phyloP scores from a whole-genome alignment of 129 eudicot genomes.

The Arctium minus region DNA sequence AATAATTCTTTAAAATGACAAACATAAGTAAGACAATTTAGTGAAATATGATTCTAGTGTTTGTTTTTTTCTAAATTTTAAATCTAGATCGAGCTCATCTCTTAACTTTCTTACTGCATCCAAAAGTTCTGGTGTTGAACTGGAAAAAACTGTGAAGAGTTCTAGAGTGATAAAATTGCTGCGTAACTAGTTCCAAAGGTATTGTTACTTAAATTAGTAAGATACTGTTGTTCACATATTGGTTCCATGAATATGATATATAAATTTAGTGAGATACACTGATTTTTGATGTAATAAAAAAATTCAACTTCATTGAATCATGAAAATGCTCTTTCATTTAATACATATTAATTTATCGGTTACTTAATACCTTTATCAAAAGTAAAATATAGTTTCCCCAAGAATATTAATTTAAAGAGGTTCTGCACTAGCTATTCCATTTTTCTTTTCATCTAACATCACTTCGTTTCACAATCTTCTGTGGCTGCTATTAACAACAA shows the following conservation, averaged over 20 bases:
- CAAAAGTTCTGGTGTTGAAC: background rate
- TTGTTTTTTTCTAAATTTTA: background rate
- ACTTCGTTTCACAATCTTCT: background rate
- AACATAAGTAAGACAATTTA: background rate
- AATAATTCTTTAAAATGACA: too few species aligned
- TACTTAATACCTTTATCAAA: too few species aligned
- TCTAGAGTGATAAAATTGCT: background rate
- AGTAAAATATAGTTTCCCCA: too few species aligned
- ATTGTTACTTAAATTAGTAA: background rate
- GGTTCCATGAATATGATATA: background rate
- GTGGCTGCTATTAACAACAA: background rate
- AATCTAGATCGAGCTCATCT: background rate
- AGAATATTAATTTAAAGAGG: too few species aligned
- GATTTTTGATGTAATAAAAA: background rate
- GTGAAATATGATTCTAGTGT: background rate
- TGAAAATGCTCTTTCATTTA: too few species aligned
- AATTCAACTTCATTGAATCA: background rate
- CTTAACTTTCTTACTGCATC: background rate
- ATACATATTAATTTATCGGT: too few species aligned
- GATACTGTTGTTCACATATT: background rate
- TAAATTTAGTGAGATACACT: background rate
- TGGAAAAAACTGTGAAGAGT: background rate
- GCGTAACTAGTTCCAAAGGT: background rate
- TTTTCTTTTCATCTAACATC: background rate
- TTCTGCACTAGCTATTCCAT: too few species aligned